phyloP scores from a whole-genome alignment of 2,329 filamentous ascomycete species.

The Byssoonygena ceratinophila region DNA sequence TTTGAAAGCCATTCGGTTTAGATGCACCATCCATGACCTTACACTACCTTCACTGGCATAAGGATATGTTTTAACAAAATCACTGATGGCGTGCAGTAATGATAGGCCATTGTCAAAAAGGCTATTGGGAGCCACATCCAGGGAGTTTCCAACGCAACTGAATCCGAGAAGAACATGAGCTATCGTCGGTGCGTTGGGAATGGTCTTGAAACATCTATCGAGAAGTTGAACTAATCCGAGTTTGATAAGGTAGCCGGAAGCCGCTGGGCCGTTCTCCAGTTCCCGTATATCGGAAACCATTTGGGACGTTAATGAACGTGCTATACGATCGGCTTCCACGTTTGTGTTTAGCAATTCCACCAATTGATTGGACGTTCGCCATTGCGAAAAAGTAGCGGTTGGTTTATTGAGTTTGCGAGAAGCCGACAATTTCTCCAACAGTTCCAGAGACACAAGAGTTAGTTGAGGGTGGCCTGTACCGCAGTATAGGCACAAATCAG shows the following conservation, averaged over 20 bases:
- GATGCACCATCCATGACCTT: constrained; percentile 56
- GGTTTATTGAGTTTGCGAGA: constrained; percentile 69
- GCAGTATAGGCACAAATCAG: constrained; percentile 76
- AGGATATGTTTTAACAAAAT: constrained; percentile 59
- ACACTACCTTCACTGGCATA: constrained; percentile 51
- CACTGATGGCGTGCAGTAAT: constrained; percentile 71
- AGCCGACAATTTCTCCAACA: constrained; percentile 76
- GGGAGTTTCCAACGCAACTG: constrained; percentile 57
- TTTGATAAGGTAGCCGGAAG: constrained; percentile 70
- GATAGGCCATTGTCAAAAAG: constrained; percentile 59
- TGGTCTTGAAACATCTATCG: constrained; percentile 64
- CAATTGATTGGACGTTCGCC: constrained; percentile 65
- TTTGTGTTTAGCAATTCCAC: constrained; percentile 79
- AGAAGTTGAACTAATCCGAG: constrained; percentile 77
- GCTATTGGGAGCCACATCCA: constrained; percentile 58
- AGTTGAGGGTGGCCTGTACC: constrained; percentile 72
- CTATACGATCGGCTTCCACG: constrained; percentile 68
- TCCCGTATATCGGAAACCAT: constrained; percentile 58
- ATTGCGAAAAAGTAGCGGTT: constrained; percentile 52
- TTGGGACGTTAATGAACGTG: constrained; percentile 59
- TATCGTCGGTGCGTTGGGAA: constrained; percentile 68
- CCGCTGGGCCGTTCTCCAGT: constrained; percentile 56
- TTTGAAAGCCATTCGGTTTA: constrained; percentile 59
- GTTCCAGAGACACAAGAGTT: constrained; percentile 65
- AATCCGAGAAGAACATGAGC: constrained; percentile 89